Percentiles rank a stretch among this genome's conserved stretches.
Conservation (phyloP, 108 stramenopile species). For the Poteriospumella lacustris region DNA sequence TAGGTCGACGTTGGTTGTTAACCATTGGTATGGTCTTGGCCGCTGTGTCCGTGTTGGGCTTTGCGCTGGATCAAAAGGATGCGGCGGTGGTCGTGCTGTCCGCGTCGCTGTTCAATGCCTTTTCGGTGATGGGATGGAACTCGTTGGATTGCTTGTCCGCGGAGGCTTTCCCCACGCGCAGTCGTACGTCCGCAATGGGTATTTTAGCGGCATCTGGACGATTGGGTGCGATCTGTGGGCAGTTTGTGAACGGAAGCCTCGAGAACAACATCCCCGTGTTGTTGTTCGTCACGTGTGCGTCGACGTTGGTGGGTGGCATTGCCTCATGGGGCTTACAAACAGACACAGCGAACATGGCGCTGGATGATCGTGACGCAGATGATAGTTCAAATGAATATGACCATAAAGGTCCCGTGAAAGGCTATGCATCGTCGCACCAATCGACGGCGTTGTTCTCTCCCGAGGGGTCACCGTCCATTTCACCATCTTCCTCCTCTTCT, state of each 20-base stretch:
- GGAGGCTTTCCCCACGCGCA: slow-evolving; percentile 42
- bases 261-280: slow-evolving; percentile 40
- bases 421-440: too few relatives aligned
- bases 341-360: too few relatives aligned
- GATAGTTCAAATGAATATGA: too few relatives aligned
- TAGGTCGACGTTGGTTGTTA: slow-evolving; percentile 37
- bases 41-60: slow-evolving; percentile 35
- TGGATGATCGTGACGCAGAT: too few relatives aligned
- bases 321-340: neutral
- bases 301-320: slow-evolving; percentile 39
- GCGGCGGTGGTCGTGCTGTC: slow-evolving; percentile 39
- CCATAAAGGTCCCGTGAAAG: too few relatives aligned
- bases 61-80: slow-evolving; percentile 34
- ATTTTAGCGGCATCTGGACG: slow-evolving; percentile 43
- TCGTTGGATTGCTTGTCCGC: slow-evolving; percentile 41
- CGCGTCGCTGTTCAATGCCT: slow-evolving; percentile 47
- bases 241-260: slow-evolving; percentile 50
- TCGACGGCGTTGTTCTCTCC: too few relatives aligned
- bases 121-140: slow-evolving; percentile 49
- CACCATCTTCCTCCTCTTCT: too few relatives aligned
- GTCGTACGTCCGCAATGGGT: slow-evolving; percentile 45
- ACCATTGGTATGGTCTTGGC: slow-evolving; percentile 39
- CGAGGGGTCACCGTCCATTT: too few relatives aligned
- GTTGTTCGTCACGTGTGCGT: slow-evolving; percentile 38
- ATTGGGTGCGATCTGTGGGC: slow-evolving; percentile 43